Evolutionary conservation across 495 filamentous ascomycete species (phyloP).

Genomic region (Ramalina intermedia): DNA sequence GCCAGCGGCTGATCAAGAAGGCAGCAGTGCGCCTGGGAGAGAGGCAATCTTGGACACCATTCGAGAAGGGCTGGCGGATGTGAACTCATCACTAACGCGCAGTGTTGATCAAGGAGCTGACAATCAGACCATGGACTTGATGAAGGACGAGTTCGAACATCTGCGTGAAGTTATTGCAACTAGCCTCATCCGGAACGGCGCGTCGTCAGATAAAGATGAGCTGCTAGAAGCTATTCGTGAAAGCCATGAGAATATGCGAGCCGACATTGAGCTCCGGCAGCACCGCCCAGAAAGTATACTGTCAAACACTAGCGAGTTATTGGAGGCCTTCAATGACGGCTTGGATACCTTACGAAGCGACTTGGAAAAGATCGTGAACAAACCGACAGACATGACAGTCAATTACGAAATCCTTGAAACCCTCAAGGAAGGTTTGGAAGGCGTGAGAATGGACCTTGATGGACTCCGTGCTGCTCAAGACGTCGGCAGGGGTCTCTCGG

Average conservation of each 20-base stretch:
- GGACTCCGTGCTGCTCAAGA: constrained; percentile 42
- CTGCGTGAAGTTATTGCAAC: constrained; percentile 59
- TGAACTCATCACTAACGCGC: constrained; percentile 5
- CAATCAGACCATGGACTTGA: constrained; percentile 39
- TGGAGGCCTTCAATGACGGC: constrained; percentile 73
- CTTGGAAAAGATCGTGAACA: constrained; percentile 62
- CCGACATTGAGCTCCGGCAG: constrained; percentile 42
- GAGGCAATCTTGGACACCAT: constrained; percentile 50
- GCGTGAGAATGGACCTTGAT: constrained; percentile 62
- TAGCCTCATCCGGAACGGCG: constrained; percentile 44
- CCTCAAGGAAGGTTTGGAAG: constrained; percentile 61
- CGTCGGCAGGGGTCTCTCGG: constrained; percentile 27
- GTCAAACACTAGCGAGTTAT: constrained; percentile 54
- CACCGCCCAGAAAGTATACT: constrained; percentile 42
- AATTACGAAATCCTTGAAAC: constrained; percentile 78
- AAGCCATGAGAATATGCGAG: constrained; percentile 50
- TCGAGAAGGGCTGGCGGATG: constrained; percentile 37
- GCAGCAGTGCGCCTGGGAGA: constrained; percentile 19
- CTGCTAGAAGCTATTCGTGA: constrained; percentile 51
- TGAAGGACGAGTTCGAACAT: constrained; percentile 56
- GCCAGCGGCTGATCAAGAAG: constrained; percentile 38
- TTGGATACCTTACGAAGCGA: constrained; percentile 57
- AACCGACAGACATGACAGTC: constrained; percentile 63
- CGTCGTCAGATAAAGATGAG: constrained; percentile 41
- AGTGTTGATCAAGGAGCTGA: constrained; percentile 7